Percentiles rank a stretch among this genome's conserved stretches.
phyloP scores from a whole-genome alignment of 2,329 filamentous ascomycete genomes.

The Alternaria triticimaculans region DNA sequence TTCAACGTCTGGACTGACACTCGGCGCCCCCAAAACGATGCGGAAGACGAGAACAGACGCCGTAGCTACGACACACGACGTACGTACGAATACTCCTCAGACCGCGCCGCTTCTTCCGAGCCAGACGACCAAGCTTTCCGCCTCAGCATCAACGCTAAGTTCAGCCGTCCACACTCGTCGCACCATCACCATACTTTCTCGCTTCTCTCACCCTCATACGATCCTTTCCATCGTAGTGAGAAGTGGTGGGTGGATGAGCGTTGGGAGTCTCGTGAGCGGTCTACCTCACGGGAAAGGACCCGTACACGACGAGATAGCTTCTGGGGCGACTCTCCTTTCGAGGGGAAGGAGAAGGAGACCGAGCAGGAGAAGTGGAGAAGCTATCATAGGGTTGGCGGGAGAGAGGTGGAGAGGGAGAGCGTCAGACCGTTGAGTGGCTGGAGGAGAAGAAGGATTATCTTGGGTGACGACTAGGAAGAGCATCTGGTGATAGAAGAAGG shows the following conservation, averaged over 20 bases:
- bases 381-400: constrained; percentile 25
- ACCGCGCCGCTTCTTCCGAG: constrained; percentile 18
- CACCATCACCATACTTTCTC: constrained; percentile 12
- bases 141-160: constrained; percentile 29
- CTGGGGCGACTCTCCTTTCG: constrained; percentile 13
- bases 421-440: constrained; percentile 38
- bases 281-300: constrained; percentile 11
- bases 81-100: constrained; percentile 12
- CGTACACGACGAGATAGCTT: constrained; percentile 13
- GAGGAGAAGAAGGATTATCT: constrained; percentile 16
- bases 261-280: constrained; percentile 34
- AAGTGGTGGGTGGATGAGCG: constrained; percentile 37
- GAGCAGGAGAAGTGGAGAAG: constrained; percentile 32
- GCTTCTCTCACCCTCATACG: constrained; percentile 23
- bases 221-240: constrained; percentile 31
- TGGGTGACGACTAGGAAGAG: not conserved
- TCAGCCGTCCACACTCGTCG: constrained; percentile 26
- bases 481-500: not conserved
- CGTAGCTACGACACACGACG: constrained; percentile 7
- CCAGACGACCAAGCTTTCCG: constrained; percentile 30
- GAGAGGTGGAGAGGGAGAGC: constrained; percentile 41
- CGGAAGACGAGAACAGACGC: constrained; percentile 9
- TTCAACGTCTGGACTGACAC: constrained; percentile 41
- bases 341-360: constrained; percentile 20
- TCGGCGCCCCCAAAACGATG: constrained; percentile 9